phyloP scores from a whole-genome alignment of 2,329 filamentous ascomycete genomes.

The Metarhizium robertsii region DNA sequence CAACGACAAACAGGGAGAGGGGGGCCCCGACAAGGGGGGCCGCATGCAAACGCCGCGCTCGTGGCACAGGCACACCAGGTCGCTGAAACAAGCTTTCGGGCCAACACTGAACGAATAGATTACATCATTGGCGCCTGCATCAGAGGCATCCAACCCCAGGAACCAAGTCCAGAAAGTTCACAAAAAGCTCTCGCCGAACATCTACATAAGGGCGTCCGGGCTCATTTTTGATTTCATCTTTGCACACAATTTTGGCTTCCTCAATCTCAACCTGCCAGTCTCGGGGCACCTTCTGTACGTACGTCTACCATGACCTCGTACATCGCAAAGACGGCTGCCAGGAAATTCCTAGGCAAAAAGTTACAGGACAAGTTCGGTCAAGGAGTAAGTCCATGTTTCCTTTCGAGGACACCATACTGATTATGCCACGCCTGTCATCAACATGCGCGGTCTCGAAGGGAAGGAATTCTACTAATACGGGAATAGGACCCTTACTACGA shows the following conservation, averaged over 20 bases:
- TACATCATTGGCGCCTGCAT: slow-evolving; percentile 15
- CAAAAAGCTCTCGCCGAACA: neutral
- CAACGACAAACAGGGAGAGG: too few relatives aligned
- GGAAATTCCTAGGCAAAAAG: slow-evolving; percentile 48
- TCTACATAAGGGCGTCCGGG: neutral
- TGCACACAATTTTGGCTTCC: neutral
- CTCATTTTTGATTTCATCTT: neutral
- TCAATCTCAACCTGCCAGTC: neutral
- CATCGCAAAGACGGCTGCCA: slow-evolving; percentile 44
- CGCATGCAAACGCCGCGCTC: too few relatives aligned
- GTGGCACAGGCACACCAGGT: too few relatives aligned
- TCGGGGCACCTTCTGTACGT: neutral
- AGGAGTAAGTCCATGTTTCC: slow-evolving; percentile 30
- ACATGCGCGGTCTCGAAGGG: neutral
- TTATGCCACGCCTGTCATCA: neutral
- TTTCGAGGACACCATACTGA: neutral
- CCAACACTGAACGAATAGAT: neutral
- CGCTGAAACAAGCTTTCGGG: neutral
- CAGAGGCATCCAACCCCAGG: neutral
- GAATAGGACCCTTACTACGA: slow-evolving; percentile 83
- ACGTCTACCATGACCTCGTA: slow-evolving; percentile 37
- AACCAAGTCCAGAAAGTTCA: neutral
- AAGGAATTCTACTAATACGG: slow-evolving; percentile 8
- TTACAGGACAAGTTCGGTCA: slow-evolving; percentile 48
- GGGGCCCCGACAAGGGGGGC: too few relatives aligned